Base-by-base conservation (phyloP, 805 yeast genomes). In the Tetrapisispora nanseiensis region DNA sequence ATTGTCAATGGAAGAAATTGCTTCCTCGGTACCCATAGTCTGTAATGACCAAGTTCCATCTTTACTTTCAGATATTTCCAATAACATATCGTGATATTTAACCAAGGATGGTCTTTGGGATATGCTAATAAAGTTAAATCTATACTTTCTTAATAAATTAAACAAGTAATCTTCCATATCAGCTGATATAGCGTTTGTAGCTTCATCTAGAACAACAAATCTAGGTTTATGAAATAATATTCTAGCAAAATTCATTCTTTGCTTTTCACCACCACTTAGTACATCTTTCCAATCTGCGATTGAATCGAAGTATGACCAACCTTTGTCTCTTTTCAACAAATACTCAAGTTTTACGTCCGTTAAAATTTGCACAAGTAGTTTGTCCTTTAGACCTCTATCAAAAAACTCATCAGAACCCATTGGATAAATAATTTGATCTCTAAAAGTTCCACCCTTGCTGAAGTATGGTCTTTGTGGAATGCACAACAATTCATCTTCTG, bases 211-310 rank as follows among this genome's bases (percentile, higher is more conserved):
- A 2, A 87, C 76, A 3, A 87, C 86, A 61, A 85, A 85, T 57
- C 75, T 73, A 37, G 95, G 95, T 41, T 75, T 74, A 57, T 82
- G 85, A 66, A 81, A 86, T 51, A 87, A 65, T 2, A 87, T 75
- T 52, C 96, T 72, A 0, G 97, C 95, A 67, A 87, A 83, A 61
- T 86, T 78, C 60, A 87, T 74, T 57, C 95, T 76, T 67, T 87
- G 97, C 63, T 86, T 81, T 61, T 87, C 97, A 44, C 97, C 97
- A n/a, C 97, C 97, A 62, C 92, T 82, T 49, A 87, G 72, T n/a
- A 87, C 82, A 57, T 83, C 94, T 55, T 80, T 80, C 96, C 96
- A 87, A 50, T 80, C 86, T 45, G 80, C 72, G 10, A 62, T 51
- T 5, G 69, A 57, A 48, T 70, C 66, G 26, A 70, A 58, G 47